Evolutionary conservation across 768 basidiomycete species (phyloP).

Genomic region (Mycena venus): DNA sequence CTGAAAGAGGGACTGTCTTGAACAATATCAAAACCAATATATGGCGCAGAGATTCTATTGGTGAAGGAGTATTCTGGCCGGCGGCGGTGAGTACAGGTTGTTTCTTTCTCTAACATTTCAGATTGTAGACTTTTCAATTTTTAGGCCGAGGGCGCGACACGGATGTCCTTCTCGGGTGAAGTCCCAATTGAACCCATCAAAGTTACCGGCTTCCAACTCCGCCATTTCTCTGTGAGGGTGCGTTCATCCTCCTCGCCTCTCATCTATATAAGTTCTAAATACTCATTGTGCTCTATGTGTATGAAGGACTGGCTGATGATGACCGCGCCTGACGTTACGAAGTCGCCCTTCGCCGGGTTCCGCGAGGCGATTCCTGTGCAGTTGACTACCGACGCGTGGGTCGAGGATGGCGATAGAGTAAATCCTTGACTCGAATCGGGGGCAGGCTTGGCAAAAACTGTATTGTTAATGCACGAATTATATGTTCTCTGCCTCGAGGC

Average conservation of each 20-base stretch:
- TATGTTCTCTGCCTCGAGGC: too few relatives aligned
- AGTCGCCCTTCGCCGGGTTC: constrained; percentile 69
- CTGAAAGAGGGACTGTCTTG: too few relatives aligned
- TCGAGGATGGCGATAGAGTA: not conserved
- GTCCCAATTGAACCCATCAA: not conserved
- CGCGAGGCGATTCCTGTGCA: constrained; percentile 74
- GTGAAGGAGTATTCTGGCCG: too few relatives aligned
- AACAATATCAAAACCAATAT: too few relatives aligned
- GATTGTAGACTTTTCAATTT: not conserved
- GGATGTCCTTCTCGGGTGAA: not conserved
- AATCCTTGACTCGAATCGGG: not conserved
- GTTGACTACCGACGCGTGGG: constrained; percentile 65
- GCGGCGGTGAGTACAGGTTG: too few relatives aligned
- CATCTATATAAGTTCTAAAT: not conserved
- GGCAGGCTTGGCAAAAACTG: too few relatives aligned
- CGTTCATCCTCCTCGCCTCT: constrained; percentile 20
- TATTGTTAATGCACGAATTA: too few relatives aligned
- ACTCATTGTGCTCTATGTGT: not conserved
- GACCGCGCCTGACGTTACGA: constrained; percentile 66
- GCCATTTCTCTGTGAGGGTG: constrained; percentile 75
- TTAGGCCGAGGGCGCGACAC: not conserved
- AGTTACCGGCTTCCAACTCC: constrained; percentile 46
- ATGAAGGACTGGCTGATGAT: constrained; percentile 75
- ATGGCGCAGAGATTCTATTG: too few relatives aligned
- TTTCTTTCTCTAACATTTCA: not conserved